Evolutionary conservation across 2,329 filamentous ascomycete genomes (phyloP).

Genomic region (Verticillium nonalfalfae): DNA sequence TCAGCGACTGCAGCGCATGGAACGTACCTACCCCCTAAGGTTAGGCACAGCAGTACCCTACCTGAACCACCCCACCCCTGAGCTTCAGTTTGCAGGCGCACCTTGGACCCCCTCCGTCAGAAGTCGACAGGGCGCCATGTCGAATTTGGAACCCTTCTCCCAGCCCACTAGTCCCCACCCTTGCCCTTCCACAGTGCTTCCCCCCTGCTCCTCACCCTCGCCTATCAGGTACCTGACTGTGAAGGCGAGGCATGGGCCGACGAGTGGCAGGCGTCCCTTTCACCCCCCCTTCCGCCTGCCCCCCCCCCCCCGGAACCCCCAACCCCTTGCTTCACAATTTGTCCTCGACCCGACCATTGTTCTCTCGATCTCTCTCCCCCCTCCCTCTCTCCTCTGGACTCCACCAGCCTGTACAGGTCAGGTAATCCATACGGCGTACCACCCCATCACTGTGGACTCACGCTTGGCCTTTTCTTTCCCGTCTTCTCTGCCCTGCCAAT

Average conservation of each 20-base stretch:
- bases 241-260: not conserved
- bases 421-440: not conserved
- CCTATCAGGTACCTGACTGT: not conserved
- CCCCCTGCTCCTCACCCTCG: not conserved
- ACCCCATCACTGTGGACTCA: not conserved
- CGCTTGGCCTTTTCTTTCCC: slow-evolving; percentile 1
- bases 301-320: no score
- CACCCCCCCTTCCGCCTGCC: not conserved
- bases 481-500: not conserved
- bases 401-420: not conserved
- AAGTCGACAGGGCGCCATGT: not conserved
- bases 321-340: slow-evolving; percentile 6
- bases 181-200: not conserved
- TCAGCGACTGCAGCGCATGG: no score
- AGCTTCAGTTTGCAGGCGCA: no score
- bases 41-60: no score
- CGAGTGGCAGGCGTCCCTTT: not conserved
- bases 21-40: no score
- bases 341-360: not conserved
- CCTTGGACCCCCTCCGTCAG: no score
- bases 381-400: not conserved
- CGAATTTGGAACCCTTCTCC: not conserved
- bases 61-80: no score
- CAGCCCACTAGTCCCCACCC: not conserved
- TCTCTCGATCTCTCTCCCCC: not conserved